Evolutionary conservation across 345 rosid species (phyloP).

Genomic region (Diplotaxis tenuifolia): DNA sequence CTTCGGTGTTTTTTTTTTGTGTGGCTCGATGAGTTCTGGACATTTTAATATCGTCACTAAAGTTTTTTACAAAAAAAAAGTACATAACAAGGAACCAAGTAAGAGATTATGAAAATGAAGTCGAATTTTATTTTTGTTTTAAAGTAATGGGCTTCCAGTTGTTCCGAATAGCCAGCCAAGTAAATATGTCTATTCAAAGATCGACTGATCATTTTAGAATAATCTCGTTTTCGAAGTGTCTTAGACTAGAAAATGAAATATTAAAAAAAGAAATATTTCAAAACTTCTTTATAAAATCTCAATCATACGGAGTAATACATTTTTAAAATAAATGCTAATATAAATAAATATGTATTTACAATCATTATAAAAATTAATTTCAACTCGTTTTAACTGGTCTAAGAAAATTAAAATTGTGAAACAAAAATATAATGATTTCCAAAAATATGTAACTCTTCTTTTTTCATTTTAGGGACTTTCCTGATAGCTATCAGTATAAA

Average conservation of each 20-base stretch:
- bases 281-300: not conserved
- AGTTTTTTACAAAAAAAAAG: not conserved
- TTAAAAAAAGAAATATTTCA: not conserved
- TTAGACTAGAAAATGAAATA: not conserved
- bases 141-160: not conserved
- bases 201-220: not conserved
- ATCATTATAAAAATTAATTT: not conserved
- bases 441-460: not conserved
- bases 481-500: not conserved
- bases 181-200: not conserved
- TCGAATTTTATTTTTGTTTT: not conserved
- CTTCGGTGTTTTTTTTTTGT: constrained; percentile 3
- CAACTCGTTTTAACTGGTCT: not conserved
- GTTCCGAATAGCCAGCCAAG: constrained; percentile 20
- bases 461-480: not conserved
- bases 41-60: not conserved
- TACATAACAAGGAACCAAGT: constrained; percentile 5
- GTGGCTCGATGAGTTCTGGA: constrained; percentile 23
- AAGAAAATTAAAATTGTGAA: not conserved
- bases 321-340: not conserved
- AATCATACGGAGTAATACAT: not conserved
- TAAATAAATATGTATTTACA: not conserved
- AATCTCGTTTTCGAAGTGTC: not conserved
- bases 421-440: not conserved
- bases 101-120: constrained; percentile 9